These are phyloP conservation scores for Dioscorea zingiberensis DNA, from an alignment of 106 monocot genomes.

Conservation along the genomic window DNA sequence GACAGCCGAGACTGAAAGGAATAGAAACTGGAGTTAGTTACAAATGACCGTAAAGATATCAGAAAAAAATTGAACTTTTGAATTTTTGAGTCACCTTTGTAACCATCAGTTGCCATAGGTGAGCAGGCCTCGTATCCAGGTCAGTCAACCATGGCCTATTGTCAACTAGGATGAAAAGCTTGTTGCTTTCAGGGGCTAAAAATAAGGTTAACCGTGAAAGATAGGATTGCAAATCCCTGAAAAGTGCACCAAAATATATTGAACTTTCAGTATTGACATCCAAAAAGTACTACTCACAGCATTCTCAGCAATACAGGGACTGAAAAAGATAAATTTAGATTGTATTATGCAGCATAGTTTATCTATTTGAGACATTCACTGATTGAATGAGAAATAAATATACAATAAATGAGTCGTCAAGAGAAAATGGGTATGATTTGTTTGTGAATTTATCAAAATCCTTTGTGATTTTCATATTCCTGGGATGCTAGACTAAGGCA, in stretches of 20 bases:
- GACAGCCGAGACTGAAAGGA: constrained; percentile 84
- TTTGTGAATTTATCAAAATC: no score
- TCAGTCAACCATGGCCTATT: constrained; percentile 84
- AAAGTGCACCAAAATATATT: constrained; percentile 7
- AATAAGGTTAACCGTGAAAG: constrained; percentile 78
- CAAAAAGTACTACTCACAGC: no score
- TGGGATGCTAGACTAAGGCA: no score
- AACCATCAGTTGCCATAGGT: constrained; percentile 97
- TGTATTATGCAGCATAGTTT: no score
- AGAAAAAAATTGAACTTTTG: not conserved
- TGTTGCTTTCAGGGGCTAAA: constrained; percentile 68
- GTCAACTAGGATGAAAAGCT: constrained; percentile 82
- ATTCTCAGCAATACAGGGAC: no score
- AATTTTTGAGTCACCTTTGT: constrained; percentile 55
- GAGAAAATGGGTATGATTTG: no score
- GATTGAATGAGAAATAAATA: no score
- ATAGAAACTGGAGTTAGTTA: not conserved
- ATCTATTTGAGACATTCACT: no score
- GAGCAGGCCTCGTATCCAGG: constrained; percentile 54
- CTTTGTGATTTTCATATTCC: no score
- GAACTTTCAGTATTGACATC: no score
- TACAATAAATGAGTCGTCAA: no score
- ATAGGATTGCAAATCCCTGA: constrained; percentile 95
- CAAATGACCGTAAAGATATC: not conserved
- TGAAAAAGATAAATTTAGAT: no score